phyloP scores from a whole-genome alignment of 768 basidiomycete species.

The Pleurotus ostreatus region DNA sequence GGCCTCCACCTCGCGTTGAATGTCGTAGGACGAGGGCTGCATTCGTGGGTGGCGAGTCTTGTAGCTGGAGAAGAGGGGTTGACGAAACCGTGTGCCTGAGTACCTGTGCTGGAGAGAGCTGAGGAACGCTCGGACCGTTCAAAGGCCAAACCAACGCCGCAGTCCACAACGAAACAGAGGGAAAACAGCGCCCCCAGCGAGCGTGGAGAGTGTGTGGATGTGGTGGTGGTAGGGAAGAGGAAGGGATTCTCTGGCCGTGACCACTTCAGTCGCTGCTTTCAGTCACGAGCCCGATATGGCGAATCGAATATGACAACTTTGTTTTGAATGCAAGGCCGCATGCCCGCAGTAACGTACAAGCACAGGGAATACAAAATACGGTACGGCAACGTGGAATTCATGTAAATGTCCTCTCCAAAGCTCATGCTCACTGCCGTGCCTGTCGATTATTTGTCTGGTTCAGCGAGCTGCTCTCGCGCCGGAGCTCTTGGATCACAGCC shows the following conservation, averaged over 20 bases:
- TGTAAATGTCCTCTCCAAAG: neutral
- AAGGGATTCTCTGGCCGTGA: neutral
- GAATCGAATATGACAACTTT: no score
- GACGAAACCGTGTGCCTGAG: neutral
- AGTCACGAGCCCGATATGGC: conserved; percentile 1
- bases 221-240: neutral
- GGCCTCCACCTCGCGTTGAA: conserved; percentile 82
- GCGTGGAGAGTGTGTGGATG: no score
- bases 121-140: neutral
- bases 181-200: no score
- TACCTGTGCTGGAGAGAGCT: neutral
- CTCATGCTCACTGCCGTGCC: neutral
- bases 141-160: no score
- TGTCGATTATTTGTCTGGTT: conserved; percentile 18
- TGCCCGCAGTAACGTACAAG: no score
- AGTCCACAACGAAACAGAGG: no score
- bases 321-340: no score
- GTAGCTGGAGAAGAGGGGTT: conserved; percentile 1
- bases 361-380: neutral
- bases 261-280: neutral
- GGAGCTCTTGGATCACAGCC: conserved; percentile 84
- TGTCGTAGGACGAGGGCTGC: conserved; percentile 82
- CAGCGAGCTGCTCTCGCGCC: conserved; percentile 57
- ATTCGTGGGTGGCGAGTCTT: conserved; percentile 24
- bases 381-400: neutral